Conservation (phyloP, 1,139 yeast genomes). For the Hansenula anomala region DNA sequence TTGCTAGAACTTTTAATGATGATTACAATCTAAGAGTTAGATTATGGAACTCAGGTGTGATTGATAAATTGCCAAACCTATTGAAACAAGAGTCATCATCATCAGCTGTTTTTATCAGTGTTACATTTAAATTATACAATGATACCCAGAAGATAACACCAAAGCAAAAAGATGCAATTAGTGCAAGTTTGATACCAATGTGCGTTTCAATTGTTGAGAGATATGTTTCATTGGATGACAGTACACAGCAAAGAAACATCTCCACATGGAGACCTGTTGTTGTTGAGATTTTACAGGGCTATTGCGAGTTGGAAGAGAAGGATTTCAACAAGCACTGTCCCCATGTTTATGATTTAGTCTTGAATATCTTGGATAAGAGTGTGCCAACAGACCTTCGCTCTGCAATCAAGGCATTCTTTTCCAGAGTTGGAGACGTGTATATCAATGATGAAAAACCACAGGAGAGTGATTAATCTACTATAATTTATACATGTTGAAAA, state of each 20-base stretch:
- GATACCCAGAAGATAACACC: constrained; percentile 36
- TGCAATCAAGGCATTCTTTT: constrained; percentile 61
- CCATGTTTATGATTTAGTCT: constrained; percentile 60
- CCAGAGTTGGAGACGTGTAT: constrained; percentile 66
- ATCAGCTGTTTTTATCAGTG: constrained; percentile 79
- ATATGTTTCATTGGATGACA: constrained; percentile 67
- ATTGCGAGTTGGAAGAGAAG: constrained; percentile 65
- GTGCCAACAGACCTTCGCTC: constrained; percentile 65
- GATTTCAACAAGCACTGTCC: constrained; percentile 69
- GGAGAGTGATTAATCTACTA: background rate
- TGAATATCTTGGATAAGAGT: constrained; percentile 63
- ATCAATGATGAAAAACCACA: constrained; percentile 18
- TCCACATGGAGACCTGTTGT: constrained; percentile 91
- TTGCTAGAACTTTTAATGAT: constrained; percentile 84
- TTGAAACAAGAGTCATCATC: constrained; percentile 89
- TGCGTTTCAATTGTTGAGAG: constrained; percentile 68
- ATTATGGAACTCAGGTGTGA: constrained; percentile 87
- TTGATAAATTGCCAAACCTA: constrained; percentile 87
- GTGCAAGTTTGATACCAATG: constrained; percentile 52
- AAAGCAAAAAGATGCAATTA: constrained; percentile 31
- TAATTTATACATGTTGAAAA: no score
- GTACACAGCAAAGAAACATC: constrained; percentile 74
- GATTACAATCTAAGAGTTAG: constrained; percentile 82
- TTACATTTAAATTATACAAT: constrained; percentile 78
- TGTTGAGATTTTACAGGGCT: constrained; percentile 79